Evolutionary conservation across 2,329 filamentous ascomycete genomes (phyloP), one percentile per base, ranked within the genome.

Genomic region (Coniella lustricola): DNA sequence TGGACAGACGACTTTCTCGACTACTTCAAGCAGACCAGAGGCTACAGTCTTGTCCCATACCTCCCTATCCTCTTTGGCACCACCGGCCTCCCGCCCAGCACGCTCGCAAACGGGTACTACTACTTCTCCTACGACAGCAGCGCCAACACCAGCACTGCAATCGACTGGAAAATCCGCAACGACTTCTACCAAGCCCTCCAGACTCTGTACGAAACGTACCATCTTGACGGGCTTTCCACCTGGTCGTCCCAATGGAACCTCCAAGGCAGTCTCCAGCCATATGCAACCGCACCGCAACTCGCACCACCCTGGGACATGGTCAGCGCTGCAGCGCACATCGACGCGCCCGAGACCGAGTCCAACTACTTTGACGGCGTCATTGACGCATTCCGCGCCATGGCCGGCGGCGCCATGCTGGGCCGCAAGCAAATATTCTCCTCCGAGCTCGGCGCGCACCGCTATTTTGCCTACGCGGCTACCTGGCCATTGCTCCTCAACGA

Each of bases 301-400:
- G 46, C 46, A 3, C 46, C 46, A 10, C 46, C 46, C 2, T 48
- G 46, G 46, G 46, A 48, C 22, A 48, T 48, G 46, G 46, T 48
- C 38, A 48, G 46, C 18, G 32, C 46, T 2, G 46, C 46, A 16
- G 46, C 46, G 17, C 46, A 48, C 33, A 48, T 48, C 32, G 46
- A 48, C 25, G 46, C 46, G 12, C 46, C 46, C 39, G 46, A 48
- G 46, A 48, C 46, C n/a, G 46, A 48, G 32, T 48, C 46, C 10
- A 48, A 48, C 38, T 48, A 48, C n/a, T 48, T 48, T 16, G 46
- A 48, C 33, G 39, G 39, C 14, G 46, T 48, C 18, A 48, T 48
- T 16, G 46, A 48, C 4, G 46, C 46, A 4, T 48, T 48, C 16
- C 20, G 46, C 20, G 46, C 46, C n/a, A 48, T 48, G 46, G 33